Conservation (phyloP, 768 basidiomycete species). For the Lentinula sp. region DNA sequence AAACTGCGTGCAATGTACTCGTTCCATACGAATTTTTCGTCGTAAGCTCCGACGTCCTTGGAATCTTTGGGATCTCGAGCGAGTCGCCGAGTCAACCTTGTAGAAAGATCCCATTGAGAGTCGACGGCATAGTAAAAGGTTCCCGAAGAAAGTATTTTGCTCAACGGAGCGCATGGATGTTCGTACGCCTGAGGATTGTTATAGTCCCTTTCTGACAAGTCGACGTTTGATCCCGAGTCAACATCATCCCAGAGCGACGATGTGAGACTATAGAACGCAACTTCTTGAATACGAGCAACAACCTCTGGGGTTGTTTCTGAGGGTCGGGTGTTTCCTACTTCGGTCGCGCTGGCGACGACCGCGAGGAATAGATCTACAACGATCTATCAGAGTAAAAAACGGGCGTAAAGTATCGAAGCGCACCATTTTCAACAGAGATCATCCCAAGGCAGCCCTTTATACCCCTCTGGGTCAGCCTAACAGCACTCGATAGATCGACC, state of each 20-base stretch:
- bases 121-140: slow-evolving; percentile 89
- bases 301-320: slow-evolving; percentile 53
- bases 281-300: slow-evolving; percentile 81
- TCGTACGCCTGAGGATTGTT: slow-evolving; percentile 61
- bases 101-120: slow-evolving; percentile 85
- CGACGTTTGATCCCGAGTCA: slow-evolving; percentile 52
- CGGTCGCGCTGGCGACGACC: slow-evolving; percentile 68
- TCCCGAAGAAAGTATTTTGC: slow-evolving; percentile 86
- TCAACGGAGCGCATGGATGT: slow-evolving; percentile 86
- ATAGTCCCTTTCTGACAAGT: slow-evolving; percentile 47
- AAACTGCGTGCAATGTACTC: slow-evolving; percentile 83
- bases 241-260: slow-evolving; percentile 81
- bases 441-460: slow-evolving; percentile 84
- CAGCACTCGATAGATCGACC: slow-evolving; percentile 58
- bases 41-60: slow-evolving; percentile 56
- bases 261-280: slow-evolving; percentile 84
- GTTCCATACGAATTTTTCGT: slow-evolving; percentile 94
- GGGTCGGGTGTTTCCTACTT: slow-evolving; percentile 67
- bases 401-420: slow-evolving; percentile 13
- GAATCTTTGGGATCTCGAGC: slow-evolving; percentile 36
- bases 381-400: not conserved
- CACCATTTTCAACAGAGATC: slow-evolving; percentile 67
- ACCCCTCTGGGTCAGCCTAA: slow-evolving; percentile 62
- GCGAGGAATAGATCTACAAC: slow-evolving; percentile 77
- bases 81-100: slow-evolving; percentile 68